Conservation (phyloP, 371 early-diverging fungal species). For the Mucor racemosus region DNA sequence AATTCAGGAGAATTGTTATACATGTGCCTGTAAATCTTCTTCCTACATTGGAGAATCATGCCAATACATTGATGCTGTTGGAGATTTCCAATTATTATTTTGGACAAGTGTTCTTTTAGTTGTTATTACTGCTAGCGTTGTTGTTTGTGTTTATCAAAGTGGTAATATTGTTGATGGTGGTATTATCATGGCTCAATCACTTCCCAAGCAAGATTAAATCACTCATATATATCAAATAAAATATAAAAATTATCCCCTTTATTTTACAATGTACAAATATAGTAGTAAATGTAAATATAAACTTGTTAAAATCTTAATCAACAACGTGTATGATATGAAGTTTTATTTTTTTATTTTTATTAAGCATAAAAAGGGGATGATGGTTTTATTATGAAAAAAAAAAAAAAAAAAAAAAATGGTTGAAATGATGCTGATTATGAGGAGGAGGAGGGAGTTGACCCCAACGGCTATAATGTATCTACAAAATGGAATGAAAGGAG, state of each 20-base stretch:
- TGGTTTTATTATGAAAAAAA: slow-evolving; percentile 1
- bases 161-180: slow-evolving; percentile 41
- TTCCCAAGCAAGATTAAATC: slow-evolving; percentile 55
- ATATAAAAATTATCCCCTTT: not conserved
- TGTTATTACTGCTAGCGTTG: slow-evolving; percentile 42
- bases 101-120: slow-evolving; percentile 50
- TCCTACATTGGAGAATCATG: slow-evolving; percentile 41
- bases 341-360: not conserved
- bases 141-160: slow-evolving; percentile 47
- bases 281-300: slow-evolving; percentile 7
- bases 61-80: slow-evolving; percentile 39
- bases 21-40: slow-evolving; percentile 41
- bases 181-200: slow-evolving; percentile 41
- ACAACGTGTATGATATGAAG: not conserved
- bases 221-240: slow-evolving; percentile 6
- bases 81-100: slow-evolving; percentile 54
- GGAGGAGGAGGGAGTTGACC: no score
- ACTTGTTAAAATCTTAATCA: not conserved
- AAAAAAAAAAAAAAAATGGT: not conserved
- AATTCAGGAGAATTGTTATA: slow-evolving; percentile 34
- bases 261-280: not conserved
- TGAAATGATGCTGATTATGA: not conserved
- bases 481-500: slow-evolving; percentile 19
- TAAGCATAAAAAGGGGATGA: slow-evolving; percentile 6
- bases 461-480: not conserved